Evolutionary conservation across 1,139 yeast species (phyloP), one percentile per base, ranked within the genome.

Genomic region (Sugiyamaella xylanicola): DNA sequence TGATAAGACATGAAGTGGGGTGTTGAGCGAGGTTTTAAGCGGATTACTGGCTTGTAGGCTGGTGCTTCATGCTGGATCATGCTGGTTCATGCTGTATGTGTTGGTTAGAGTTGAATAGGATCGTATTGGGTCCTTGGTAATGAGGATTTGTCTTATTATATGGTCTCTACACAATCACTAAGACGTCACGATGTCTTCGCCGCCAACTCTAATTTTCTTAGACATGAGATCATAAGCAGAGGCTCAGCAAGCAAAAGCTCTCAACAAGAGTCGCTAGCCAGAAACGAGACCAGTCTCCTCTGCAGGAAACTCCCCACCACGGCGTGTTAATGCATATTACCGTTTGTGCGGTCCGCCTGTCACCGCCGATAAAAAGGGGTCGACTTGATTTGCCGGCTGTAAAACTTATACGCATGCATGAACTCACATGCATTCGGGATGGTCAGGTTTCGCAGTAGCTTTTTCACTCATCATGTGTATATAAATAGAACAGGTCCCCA

Each of bases 401-500:
- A 40, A 25, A 25, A 5, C 9, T 25, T 19, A 11, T 19, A 15
- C 17, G 17, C 21, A 40, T 40, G 43, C 43, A 40, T 19, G n/a
- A 19, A 19, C 27, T 19, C 37, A 29, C 48, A 32, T 45, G 27
- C 48, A 29, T 32, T 29, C 15, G 37, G 4, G 37, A n/a, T 32
- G 37, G 37, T 13, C 13, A 32, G 5, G 37, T 32, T 32, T 32
- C 13, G 37, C 15, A 8, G 37, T 32, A 32, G 13, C 37, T 32
- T 32, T n/a, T 32, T 32, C 37, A 32, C 37, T 20, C 17, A 32
- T 19, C 29, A 7, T 43, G 22, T 17, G 40, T 29, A 35, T 45
- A 45, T 45, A 45, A 45, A 45, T 45, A 45, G 48, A 45, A 45
- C 27, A 29, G 19, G 1, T 32, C 29, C 48, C 48, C 48, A 16